These are phyloP conservation scores for Plasmopara halstedii DNA, from an alignment of 352 stramenopile species.

Conservation along the genomic window DNA sequence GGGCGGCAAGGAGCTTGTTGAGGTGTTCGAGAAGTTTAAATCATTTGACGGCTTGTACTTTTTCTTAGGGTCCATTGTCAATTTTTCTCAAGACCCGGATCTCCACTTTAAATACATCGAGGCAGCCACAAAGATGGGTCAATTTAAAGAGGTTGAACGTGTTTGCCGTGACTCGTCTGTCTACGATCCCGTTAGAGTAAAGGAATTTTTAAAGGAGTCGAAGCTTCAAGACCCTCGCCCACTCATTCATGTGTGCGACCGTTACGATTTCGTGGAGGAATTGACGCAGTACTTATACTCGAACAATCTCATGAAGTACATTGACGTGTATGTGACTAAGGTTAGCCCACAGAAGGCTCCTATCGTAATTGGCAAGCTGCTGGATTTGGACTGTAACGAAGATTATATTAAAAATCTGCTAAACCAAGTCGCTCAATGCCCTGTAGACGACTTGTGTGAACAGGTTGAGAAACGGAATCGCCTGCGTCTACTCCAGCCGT, in stretches of 20 bases:
- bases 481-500: constrained; percentile 97
- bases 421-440: constrained; percentile 93
- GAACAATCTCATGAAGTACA: constrained; percentile 99
- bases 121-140: constrained; percentile 97
- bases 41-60: constrained; percentile 98
- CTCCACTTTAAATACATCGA: constrained; percentile 99
- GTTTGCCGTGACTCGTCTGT: constrained; percentile 99
- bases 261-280: constrained; percentile 99
- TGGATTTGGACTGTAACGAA: constrained; percentile 98
- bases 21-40: constrained; percentile 99
- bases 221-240: constrained; percentile 98
- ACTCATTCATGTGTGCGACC: constrained; percentile 99
- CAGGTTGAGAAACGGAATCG: constrained; percentile 99
- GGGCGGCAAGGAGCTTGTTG: constrained; percentile 91
- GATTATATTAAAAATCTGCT: constrained; percentile 99
- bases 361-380: constrained; percentile 97
- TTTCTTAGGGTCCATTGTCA: constrained; percentile 98
- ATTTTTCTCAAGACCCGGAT: constrained; percentile 96
- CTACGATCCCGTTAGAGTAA: constrained; percentile 98
- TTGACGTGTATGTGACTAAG: constrained; percentile 99
- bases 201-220: constrained; percentile 99
- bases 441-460: constrained; percentile 97
- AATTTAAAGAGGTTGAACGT: constrained; percentile 99
- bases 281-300: constrained; percentile 99
- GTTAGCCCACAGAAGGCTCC: constrained; percentile 97